Conservation (phyloP, 2,329 filamentous ascomycete species). For the Orbilia ellipsospora region DNA sequence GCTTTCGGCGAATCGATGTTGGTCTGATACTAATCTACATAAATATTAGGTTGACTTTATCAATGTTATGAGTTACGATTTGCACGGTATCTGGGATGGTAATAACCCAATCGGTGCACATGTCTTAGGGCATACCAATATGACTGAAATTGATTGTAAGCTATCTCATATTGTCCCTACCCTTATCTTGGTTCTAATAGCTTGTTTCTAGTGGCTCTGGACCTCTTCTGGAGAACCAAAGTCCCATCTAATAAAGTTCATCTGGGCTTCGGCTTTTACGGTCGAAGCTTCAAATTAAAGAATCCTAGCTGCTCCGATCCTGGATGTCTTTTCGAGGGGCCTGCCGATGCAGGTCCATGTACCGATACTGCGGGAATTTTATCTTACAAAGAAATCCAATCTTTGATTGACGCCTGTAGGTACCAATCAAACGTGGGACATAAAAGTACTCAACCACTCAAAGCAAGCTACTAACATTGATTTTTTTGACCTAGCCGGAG, state of each 20-base stretch:
- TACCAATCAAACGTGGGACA: conserved; percentile 3
- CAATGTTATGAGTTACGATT: conserved; percentile 52
- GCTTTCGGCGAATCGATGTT: not conserved
- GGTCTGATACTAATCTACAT: conserved; percentile 5
- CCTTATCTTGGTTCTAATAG: conserved; percentile 12
- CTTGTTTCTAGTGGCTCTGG: conserved; percentile 55
- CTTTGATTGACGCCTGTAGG: conserved; percentile 33
- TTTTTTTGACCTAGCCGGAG: conserved; percentile 22
- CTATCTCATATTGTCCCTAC: not conserved
- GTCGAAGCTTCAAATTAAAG: conserved; percentile 57
- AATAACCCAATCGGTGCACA: conserved; percentile 22
- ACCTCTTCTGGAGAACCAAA: conserved; percentile 60
- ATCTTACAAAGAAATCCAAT: conserved; percentile 43
- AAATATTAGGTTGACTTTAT: conserved; percentile 41
- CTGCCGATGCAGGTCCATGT: conserved; percentile 37
- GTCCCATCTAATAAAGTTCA: conserved; percentile 47
- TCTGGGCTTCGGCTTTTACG: conserved; percentile 57
- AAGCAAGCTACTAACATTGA: not conserved
- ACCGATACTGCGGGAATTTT: conserved; percentile 41
- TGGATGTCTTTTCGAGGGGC: conserved; percentile 57
- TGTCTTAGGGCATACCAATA: conserved; percentile 53
- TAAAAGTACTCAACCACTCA: not conserved
- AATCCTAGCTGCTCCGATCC: conserved; percentile 57
- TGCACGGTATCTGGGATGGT: conserved; percentile 53
- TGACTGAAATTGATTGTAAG: conserved; percentile 56